These are phyloP conservation scores for Neolentinus lepideus DNA, from an alignment of 1,284 basidiomycete genomes.

Conservation along the genomic window DNA sequence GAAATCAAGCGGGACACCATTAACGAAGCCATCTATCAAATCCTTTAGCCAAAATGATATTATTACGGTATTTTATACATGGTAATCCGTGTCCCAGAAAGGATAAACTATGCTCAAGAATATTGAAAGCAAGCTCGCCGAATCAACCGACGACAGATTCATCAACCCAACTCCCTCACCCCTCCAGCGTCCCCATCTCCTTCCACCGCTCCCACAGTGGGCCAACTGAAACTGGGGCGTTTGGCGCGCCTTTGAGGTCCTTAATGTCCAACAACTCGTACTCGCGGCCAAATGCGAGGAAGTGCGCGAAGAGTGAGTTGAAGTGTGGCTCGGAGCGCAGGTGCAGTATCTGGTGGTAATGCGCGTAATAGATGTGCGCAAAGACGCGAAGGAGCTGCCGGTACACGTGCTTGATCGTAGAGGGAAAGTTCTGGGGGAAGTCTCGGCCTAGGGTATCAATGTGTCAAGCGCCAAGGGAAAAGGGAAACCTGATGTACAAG, in stretches of 20 bases:
- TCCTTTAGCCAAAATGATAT: not conserved
- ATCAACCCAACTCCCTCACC: conserved; percentile 11
- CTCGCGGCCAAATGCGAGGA: conserved; percentile 88
- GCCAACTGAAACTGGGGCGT: conserved; percentile 68
- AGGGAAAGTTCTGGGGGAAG: conserved; percentile 85
- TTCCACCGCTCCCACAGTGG: conserved; percentile 88
- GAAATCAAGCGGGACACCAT: not conserved
- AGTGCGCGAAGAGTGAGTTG: conserved; percentile 97
- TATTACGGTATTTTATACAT: not conserved
- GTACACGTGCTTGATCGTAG: conserved; percentile 94
- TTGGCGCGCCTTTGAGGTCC: conserved; percentile 72
- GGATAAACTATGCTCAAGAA: not conserved
- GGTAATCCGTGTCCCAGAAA: not conserved
- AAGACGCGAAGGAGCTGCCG: conserved; percentile 95
- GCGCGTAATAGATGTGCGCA: conserved; percentile 96
- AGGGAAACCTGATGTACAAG: conserved; percentile 5
- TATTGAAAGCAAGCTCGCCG: not conserved
- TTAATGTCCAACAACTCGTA: conserved; percentile 90
- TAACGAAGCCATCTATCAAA: not conserved
- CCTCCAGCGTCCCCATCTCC: conserved; percentile 70
- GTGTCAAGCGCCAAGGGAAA: not conserved
- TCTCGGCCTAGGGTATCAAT: conserved; percentile 58
- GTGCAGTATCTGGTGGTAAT: conserved; percentile 90
- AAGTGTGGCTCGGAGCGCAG: conserved; percentile 95
- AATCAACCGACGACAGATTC: not conserved